Base-by-base conservation (phyloP, 352 stramenopile genomes). In the Globisporangium radiosum region DNA sequence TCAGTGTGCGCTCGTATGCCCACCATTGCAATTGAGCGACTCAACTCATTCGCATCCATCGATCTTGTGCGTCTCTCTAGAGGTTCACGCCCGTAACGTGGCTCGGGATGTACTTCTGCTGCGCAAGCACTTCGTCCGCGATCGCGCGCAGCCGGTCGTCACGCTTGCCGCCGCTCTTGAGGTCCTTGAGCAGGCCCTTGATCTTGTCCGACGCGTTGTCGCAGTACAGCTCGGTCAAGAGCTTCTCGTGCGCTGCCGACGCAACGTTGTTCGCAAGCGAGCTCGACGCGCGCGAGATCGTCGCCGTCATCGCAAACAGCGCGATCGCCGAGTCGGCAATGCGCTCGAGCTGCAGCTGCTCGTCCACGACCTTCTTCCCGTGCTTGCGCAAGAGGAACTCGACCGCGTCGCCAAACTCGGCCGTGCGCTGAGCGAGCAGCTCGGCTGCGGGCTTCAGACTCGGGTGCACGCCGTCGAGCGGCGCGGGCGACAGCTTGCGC, bases 351-450 rank as follows among this genome's bases (percentile, higher is more conserved):
- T 93, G 78, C 71, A 96, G 77, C 76, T 96, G 85, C 70, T 94
- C 78, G 57, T 94, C 73, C 39, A 94, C 73, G 43, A 96, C 80
- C 67, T 90, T 90, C 73, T 96, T 96, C 62, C 82, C 84, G 70
- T 96, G 83, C 65, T 92, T 88, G 57, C 83, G 81, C 40, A 96
- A 72, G 50, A 96, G 63, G 25, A 73, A 75, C 61, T 93, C 81
- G 42, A 92, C 73, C 10, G 77, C 76, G 19, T 92, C 83, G 9
- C 85, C 85, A 52, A 94, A 94, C 15, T 90, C 80, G 14, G 59
- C 68, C 37, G 82, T 94, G 54, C 82, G 75, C 63, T 81, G 77
- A 66, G 90, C 72, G 14, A 94, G 57, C 15, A 85, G 62, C 38
- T 88, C 76, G 1, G 70, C 78, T 6, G 72, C 70, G 2, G 45